Percentiles rank a stretch among this genome's conserved stretches.
Conservation (phyloP, 1,139 yeast species). For the Pichia sp. region DNA sequence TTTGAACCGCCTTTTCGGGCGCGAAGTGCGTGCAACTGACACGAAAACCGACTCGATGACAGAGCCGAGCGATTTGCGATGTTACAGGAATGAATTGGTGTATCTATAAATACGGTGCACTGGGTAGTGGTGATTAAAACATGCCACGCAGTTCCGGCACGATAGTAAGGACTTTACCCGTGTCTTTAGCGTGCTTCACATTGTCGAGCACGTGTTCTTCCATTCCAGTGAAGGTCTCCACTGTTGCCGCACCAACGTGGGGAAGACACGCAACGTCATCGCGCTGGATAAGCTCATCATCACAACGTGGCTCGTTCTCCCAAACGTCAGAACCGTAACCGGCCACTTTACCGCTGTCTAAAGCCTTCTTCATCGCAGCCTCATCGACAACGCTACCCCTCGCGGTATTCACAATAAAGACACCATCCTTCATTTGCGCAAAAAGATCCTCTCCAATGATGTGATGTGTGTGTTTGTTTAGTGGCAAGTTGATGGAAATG, state of each 20-base stretch:
- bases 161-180: slow-evolving; percentile 57
- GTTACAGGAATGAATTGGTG: no score
- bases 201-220: slow-evolving; percentile 45
- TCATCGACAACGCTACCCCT: slow-evolving; percentile 58
- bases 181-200: slow-evolving; percentile 35
- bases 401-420: slow-evolving; percentile 55
- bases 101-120: no score
- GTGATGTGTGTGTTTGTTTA: slow-evolving; percentile 44
- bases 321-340: slow-evolving; percentile 81
- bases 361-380: slow-evolving; percentile 45
- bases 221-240: slow-evolving; percentile 47
- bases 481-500: slow-evolving; percentile 57
- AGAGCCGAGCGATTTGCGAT: no score
- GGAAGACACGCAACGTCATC: slow-evolving; percentile 63
- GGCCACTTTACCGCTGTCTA: slow-evolving; percentile 64
- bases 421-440: slow-evolving; percentile 59
- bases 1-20: no score
- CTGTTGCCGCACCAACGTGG: slow-evolving; percentile 75
- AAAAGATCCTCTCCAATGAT: slow-evolving; percentile 45
- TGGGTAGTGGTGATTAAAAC: no score
- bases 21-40: no score
- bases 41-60: no score
- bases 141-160: slow-evolving; percentile 59
- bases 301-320: slow-evolving; percentile 71
- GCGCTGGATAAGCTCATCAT: slow-evolving; percentile 47